phyloP scores from a whole-genome alignment of 306 rosid species.

The Medicago arabica region DNA sequence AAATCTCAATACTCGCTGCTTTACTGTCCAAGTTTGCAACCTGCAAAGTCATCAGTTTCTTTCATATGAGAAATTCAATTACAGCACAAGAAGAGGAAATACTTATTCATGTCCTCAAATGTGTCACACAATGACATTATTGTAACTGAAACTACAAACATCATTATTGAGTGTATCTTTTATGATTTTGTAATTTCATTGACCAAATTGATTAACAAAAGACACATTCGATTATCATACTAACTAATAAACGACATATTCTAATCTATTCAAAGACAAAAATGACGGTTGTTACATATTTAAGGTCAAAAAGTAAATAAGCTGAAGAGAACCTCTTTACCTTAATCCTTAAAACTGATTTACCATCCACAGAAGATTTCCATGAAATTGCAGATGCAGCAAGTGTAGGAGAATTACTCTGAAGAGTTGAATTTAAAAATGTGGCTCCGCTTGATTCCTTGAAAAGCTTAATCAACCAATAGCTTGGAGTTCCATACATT shows the following conservation, averaged over 20 bases:
- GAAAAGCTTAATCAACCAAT: conserved; percentile 66
- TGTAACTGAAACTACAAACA: too few relatives aligned
- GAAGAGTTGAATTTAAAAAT: conserved; percentile 48
- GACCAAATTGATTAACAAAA: too few relatives aligned
- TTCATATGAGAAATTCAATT: background rate
- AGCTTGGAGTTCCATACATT: conserved; percentile 68
- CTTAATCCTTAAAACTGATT: conserved; percentile 60
- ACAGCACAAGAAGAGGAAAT: background rate
- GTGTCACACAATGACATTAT: too few relatives aligned
- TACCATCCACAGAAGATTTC: conserved; percentile 39
- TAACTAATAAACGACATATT: too few relatives aligned
- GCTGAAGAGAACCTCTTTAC: conserved; percentile 23
- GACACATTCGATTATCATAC: too few relatives aligned
- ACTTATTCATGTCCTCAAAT: too few relatives aligned
- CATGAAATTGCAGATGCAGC: conserved; percentile 61
- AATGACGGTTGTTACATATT: too few relatives aligned
- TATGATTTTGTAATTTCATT: too few relatives aligned
- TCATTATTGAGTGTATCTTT: too few relatives aligned
- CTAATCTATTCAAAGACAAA: too few relatives aligned
- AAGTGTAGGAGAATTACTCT: conserved; percentile 40
- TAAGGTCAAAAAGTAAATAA: too few relatives aligned
- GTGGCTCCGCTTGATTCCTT: conserved; percentile 63
- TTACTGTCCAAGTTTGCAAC: background rate
- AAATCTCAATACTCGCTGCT: conserved; percentile 38
- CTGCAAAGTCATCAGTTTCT: conserved; percentile 18